Base-by-base conservation (phyloP, 371 early-diverging fungal genomes). In the Mortierella sp. region DNA sequence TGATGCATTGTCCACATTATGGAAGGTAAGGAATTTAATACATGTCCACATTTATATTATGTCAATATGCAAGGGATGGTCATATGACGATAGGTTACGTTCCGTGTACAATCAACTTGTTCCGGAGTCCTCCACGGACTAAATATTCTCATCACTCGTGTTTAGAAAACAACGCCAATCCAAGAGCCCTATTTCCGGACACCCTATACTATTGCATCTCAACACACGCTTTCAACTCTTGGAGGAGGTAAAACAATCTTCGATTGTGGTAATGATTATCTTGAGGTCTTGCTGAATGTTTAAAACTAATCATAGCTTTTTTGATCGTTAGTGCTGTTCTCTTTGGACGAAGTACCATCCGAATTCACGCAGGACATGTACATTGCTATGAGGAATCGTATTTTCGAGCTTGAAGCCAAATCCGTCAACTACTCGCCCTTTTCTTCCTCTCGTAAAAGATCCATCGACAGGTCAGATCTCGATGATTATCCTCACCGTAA, bases 171-270 rank as follows among this genome's bases (percentile, higher is more conserved):
- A 42, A 74, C 80, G 19, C 80, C 80, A 2, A 42, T 79, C 54
- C 74, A 79, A 61, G 80, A 79, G 32, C 80, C 80, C 6, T 79
- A 79, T 71, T 79, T 79, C 22, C 80, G 64, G 42, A 79, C 80
- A 1, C 65, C 74, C 28, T 74, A 79, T 55, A 59, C 80, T 22
- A 74, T 79, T 26, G 80, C 80, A 7, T 79, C 80, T 5, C 80
- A 79, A 45, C 80, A 79, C 55, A 79, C 80, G 31, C 71, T 79
- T 10, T 79, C 80, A 15, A 79, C 80, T 8, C 74, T 79, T 5
- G 70, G 61, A 40, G 80, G 80, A 73, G 70, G 80, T 73, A 79
- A 4, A 34, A 34, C 26, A 43, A 29, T 15, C 42, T 35, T 37
- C 45, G 19, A 17, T 40, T 59, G 3, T 26, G 1, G 34, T 3